These are phyloP conservation scores for Erucastrum elatum DNA, from an alignment of 345 rosid genomes.

Conservation along the genomic window DNA sequence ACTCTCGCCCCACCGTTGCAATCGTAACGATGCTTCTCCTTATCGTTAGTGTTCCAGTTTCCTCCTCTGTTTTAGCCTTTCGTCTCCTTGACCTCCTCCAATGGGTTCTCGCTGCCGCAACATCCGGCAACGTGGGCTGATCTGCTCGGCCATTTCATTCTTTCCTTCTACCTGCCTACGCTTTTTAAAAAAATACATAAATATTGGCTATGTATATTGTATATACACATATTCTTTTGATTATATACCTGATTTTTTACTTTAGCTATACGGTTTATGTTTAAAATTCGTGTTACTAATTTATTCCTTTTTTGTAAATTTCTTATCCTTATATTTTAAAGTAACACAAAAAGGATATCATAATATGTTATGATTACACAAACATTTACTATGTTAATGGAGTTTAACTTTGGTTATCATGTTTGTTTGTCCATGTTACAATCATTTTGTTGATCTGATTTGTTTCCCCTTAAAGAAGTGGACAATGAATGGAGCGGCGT, in stretches of 20 bases:
- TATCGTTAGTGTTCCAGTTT: constrained; percentile 48
- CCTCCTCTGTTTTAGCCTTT: constrained; percentile 38
- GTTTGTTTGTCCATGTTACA: not conserved
- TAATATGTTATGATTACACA: not conserved
- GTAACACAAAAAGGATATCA: not conserved
- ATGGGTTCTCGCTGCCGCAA: constrained; percentile 25
- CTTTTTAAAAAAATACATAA: not conserved
- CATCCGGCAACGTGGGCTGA: constrained; percentile 14
- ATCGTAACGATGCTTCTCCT: constrained; percentile 47
- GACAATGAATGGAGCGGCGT: not conserved
- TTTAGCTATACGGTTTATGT: constrained; percentile 6
- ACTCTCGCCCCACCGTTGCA: constrained; percentile 56
- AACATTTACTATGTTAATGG: not conserved
- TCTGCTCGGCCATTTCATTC: not conserved
- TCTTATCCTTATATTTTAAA: not conserved
- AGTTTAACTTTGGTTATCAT: too few relatives aligned
- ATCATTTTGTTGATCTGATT: not conserved
- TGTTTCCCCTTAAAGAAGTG: not conserved
- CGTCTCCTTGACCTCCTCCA: constrained; percentile 27
- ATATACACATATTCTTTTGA: constrained; percentile 12
- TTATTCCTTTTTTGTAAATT: not conserved
- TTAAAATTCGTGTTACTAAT: not conserved
- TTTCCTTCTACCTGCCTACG: not conserved
- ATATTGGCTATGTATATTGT: not conserved
- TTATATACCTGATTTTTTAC: not conserved